A percentile compares a stretch with the other conserved stretches of the same genome.
Conservation (phyloP, 305 asterid species). For the Ajuga reptans region DNA sequence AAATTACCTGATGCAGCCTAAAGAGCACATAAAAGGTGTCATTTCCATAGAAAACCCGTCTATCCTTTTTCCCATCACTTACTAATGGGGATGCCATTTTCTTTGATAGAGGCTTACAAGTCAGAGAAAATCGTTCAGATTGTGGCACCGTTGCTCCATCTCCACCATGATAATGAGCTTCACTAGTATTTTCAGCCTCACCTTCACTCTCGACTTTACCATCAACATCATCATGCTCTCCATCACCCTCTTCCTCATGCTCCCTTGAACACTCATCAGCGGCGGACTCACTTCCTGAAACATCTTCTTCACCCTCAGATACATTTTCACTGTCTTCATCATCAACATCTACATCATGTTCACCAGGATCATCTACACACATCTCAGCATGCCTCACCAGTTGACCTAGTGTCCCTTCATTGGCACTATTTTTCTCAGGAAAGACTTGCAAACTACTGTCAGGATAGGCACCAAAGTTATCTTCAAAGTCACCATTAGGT, state of each 20-base stretch:
- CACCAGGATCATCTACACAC: slow-evolving; percentile 59
- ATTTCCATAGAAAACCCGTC: slow-evolving; percentile 69
- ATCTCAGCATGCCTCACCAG: slow-evolving; percentile 41
- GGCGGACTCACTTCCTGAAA: slow-evolving; percentile 89
- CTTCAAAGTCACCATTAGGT: slow-evolving; percentile 74
- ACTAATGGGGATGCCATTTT: slow-evolving; percentile 38
- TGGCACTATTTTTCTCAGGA: slow-evolving; percentile 35
- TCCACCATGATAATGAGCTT: slow-evolving; percentile 54
- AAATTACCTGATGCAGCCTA: slow-evolving; percentile 87
- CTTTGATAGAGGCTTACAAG: slow-evolving; percentile 77
- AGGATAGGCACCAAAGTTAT: slow-evolving; percentile 58
- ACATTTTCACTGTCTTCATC: slow-evolving; percentile 80
- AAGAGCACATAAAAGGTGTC: slow-evolving; percentile 79
- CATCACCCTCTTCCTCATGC: slow-evolving; percentile 77
- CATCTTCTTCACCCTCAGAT: slow-evolving; percentile 79
- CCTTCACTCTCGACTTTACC: slow-evolving; percentile 93
- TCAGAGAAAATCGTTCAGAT: slow-evolving; percentile 54
- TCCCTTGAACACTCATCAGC: slow-evolving; percentile 80
- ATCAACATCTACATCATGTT: slow-evolving; percentile 70
- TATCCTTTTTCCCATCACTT: slow-evolving; percentile 36
- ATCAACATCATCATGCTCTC: slow-evolving; percentile 62
- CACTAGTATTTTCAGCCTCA: slow-evolving; percentile 77
- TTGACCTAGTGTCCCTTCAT: slow-evolving; percentile 45
- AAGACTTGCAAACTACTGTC: slow-evolving; percentile 38
- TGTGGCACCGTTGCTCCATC: slow-evolving; percentile 48